These are phyloP conservation scores for Inga leiocalycina DNA, from an alignment of 306 rosid genomes.

Conservation along the genomic window DNA sequence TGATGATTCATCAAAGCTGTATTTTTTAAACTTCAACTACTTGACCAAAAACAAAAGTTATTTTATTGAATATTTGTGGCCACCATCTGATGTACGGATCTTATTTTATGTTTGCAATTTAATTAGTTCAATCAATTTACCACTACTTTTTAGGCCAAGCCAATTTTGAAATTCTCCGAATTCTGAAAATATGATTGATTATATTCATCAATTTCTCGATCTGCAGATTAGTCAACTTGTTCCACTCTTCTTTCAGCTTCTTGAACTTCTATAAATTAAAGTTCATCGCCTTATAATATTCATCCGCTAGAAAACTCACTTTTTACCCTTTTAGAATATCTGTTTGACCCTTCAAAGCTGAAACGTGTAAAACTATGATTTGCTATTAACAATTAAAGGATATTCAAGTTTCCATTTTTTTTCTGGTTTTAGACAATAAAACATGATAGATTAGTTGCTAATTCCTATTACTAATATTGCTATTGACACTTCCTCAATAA, in stretches of 20 bases:
- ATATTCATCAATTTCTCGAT: background rate
- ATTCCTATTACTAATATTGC: background rate
- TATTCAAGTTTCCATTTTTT: background rate
- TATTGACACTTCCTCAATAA: too few species aligned
- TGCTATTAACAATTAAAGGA: background rate
- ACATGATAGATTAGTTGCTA: background rate
- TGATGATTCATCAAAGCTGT: conserved; percentile 20
- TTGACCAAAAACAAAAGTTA: background rate
- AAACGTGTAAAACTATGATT: background rate
- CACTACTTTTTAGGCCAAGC: background rate
- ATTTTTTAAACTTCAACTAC: background rate
- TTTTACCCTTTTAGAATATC: background rate
- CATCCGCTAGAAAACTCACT: background rate
- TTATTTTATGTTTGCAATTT: background rate
- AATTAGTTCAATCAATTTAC: background rate
- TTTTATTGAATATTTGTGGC: conserved; percentile 2
- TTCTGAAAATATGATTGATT: background rate
- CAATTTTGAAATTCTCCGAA: background rate
- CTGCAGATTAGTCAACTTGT: background rate
- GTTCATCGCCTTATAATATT: background rate
- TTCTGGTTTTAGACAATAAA: background rate
- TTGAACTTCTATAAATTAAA: background rate
- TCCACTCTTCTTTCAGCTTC: background rate
- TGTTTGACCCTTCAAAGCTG: background rate
- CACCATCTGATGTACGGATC: background rate